These are phyloP conservation scores for Psidium friedrichsthalianum DNA, from an alignment of 345 rosid genomes.

Conservation along the genomic window DNA sequence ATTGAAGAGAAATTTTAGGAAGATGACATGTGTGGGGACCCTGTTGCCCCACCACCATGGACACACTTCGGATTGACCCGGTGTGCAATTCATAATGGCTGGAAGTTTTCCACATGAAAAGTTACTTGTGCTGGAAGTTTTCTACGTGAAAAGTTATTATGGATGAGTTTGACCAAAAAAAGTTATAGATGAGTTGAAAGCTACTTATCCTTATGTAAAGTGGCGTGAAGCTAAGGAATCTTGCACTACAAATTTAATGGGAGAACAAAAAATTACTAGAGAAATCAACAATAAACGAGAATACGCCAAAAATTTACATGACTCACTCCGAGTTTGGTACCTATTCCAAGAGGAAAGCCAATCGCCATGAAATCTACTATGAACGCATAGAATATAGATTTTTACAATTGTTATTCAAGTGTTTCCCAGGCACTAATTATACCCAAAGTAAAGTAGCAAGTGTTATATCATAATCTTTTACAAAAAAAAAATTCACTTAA, in stretches of 20 bases:
- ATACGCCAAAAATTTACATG: rapidly evolving
- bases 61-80: neutral
- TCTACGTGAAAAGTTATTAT: neutral
- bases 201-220: neutral
- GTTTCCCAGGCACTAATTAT: neutral
- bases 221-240: neutral
- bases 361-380: neutral
- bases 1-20: neutral
- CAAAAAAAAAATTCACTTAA: neutral
- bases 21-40: neutral
- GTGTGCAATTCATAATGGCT: neutral
- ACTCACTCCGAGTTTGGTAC: neutral
- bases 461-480: neutral
- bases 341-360: neutral
- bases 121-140: too few relatives aligned
- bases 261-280: neutral
- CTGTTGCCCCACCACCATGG: neutral
- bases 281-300: neutral
- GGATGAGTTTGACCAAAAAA: neutral
- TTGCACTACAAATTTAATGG: neutral
- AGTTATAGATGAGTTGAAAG: neutral
- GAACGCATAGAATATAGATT: neutral
- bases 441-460: neutral
- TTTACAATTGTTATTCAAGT: neutral
- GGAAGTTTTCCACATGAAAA: too few relatives aligned